Base-by-base conservation (phyloP, 1,284 basidiomycete species). In the Boletellus dicymbophilus region DNA sequence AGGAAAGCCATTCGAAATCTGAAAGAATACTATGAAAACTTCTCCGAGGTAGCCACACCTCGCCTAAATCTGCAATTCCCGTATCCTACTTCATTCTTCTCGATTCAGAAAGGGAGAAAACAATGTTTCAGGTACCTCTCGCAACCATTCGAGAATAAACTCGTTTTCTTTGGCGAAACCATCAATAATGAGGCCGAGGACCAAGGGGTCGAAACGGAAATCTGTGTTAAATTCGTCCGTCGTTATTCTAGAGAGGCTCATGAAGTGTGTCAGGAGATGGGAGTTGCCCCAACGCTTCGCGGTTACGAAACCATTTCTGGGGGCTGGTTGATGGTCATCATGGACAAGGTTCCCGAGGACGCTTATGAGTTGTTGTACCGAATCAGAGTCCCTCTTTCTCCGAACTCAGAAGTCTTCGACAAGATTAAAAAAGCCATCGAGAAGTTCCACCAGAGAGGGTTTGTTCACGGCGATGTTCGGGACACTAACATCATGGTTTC, bases 1-100 rank as follows among this genome's bases (percentile, higher is more conserved):
- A 43, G 18, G 20, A 54, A 51, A 27, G 55, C 55, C 1, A 16
- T 22, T 11, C 20, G 15, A 22, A 4, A 36, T 2, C 45, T 57
- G 12, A 6, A 43, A n/a, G 37, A 37, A 11, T 37, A 46, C 37
- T 39, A 42, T 16, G 22, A 8, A 8, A 16, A 34, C 6, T 48
- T 28, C n/a, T n/a, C n/a, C n/a, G n/a, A n/a, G n/a, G n/a, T n/a
- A n/a, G n/a, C n/a, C n/a, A n/a, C n/a, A n/a, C n/a, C n/a, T n/a
- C n/a, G n/a, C n/a, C n/a, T n/a, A n/a, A n/a, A n/a, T n/a, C n/a
- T n/a, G n/a, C n/a, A n/a, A n/a, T 46, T 46, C 26, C 36, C 26
- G 4, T 30, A 46, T 10, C 21, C 20, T 3, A 23, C 10, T 6
- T 28, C 13, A 3, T 46, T 23, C 20, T 3, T 4, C 5, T 46